phyloP scores from a whole-genome alignment of 2,329 filamentous ascomycete genomes.

The Alternaria tenuissima region DNA sequence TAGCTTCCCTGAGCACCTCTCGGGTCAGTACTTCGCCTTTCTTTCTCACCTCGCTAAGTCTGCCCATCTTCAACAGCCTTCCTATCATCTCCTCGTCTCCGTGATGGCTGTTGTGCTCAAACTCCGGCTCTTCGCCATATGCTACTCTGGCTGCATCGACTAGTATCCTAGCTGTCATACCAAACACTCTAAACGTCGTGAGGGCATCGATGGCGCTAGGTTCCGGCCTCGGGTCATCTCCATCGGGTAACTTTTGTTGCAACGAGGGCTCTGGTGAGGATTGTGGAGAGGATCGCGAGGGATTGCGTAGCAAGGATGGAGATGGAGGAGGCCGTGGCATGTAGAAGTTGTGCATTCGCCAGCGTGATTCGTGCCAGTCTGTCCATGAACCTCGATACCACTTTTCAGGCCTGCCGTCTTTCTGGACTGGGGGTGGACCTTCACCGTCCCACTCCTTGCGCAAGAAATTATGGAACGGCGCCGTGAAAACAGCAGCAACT shows the following conservation, averaged over 20 bases:
- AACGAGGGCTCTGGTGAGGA: conserved; percentile 6
- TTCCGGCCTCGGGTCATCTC: conserved; percentile 48
- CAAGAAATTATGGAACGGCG: conserved; percentile 86
- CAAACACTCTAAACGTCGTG: conserved; percentile 83
- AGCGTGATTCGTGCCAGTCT: conserved; percentile 78
- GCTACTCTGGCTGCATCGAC: conserved; percentile 88
- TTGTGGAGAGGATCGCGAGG: not conserved
- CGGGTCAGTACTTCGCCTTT: conserved; percentile 62
- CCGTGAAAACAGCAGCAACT: conserved; percentile 93
- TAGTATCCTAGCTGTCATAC: conserved; percentile 90
- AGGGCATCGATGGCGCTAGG: conserved; percentile 51
- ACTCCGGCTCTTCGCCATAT: conserved; percentile 82
- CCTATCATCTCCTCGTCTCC: conserved; percentile 73
- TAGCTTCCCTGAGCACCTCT: conserved; percentile 60
- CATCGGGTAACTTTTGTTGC: conserved; percentile 17
- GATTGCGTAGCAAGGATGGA: conserved; percentile 16
- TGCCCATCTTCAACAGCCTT: conserved; percentile 63
- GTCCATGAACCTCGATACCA: conserved; percentile 92
- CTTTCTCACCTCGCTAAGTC: conserved; percentile 61
- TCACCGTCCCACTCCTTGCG: conserved; percentile 59
- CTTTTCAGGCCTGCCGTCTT: conserved; percentile 57
- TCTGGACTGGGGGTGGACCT: conserved; percentile 52
- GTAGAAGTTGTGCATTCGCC: conserved; percentile 91
- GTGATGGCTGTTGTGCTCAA: conserved; percentile 74
- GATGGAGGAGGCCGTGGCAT: conserved; percentile 64